Conservation (phyloP, 2,329 filamentous ascomycete genomes). For the Talaromyces sp. region DNA sequence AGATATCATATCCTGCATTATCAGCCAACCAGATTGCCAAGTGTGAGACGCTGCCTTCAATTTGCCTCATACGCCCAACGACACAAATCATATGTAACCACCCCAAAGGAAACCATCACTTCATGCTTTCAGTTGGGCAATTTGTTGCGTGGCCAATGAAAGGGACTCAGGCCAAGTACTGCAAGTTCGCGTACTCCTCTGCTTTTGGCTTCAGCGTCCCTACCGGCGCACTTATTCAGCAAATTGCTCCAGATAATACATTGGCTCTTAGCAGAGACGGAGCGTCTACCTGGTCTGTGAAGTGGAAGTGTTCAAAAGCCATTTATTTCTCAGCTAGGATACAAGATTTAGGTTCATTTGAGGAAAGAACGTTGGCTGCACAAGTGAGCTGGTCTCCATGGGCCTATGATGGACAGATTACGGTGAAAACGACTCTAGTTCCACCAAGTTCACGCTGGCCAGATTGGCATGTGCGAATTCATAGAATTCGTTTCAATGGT, state of each 20-base stretch:
- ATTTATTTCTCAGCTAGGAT: neutral
- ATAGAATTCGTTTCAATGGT: slow-evolving; percentile 50
- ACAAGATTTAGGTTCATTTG: neutral
- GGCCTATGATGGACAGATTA: neutral
- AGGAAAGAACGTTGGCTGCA: neutral
- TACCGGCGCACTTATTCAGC: slow-evolving; percentile 71
- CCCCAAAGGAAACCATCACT: slow-evolving; percentile 68
- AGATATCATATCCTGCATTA: neutral
- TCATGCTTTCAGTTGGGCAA: slow-evolving; percentile 72
- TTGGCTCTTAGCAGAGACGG: slow-evolving; percentile 73
- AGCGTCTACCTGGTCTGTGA: slow-evolving; percentile 64
- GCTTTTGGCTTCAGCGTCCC: slow-evolving; percentile 75
- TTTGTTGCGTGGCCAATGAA: slow-evolving; percentile 81
- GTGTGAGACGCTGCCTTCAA: neutral
- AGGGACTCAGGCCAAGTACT: slow-evolving; percentile 78
- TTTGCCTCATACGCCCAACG: neutral
- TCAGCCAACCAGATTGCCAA: neutral
- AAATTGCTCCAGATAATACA: slow-evolving; percentile 71
- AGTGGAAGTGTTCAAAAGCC: neutral
- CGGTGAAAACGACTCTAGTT: neutral
- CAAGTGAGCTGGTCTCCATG: neutral
- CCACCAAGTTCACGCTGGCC: neutral
- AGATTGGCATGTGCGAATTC: neutral
- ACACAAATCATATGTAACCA: slow-evolving; percentile 68
- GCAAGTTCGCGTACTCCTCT: slow-evolving; percentile 72